Conservation (phyloP, 139 green algal species). For the Chlamydomonas eustigma region DNA sequence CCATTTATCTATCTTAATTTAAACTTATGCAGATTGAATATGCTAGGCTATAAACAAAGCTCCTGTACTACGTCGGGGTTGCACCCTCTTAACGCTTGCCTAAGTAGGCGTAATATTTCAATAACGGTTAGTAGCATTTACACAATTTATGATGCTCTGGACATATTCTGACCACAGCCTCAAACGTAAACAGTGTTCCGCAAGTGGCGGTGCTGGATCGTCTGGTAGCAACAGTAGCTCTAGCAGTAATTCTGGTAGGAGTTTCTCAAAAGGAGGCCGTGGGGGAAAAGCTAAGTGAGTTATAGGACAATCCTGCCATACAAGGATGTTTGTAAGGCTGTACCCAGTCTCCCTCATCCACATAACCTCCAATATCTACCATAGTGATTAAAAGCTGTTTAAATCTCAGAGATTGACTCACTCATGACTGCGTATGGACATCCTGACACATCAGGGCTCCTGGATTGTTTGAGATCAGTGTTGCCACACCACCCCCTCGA, state of each 20-base stretch:
- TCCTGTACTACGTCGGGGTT: neutral
- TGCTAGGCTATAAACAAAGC: neutral
- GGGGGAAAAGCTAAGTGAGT: neutral
- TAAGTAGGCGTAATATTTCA: neutral
- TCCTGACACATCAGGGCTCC: neutral
- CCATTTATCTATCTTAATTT: neutral
- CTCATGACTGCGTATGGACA: neutral
- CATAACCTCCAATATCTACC: neutral
- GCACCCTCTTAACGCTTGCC: neutral
- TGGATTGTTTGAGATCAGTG: conserved; percentile 36
- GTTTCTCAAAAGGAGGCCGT: neutral
- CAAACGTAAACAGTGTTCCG: neutral
- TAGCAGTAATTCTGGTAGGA: neutral
- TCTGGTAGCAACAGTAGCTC: neutral
- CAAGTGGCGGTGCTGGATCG: neutral
- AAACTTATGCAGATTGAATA: neutral
- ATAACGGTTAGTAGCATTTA: neutral
- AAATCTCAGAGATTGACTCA: neutral
- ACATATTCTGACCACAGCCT: neutral
- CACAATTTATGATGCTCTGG: neutral
- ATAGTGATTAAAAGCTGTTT: neutral
- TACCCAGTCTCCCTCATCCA: neutral
- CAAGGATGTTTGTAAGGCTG: neutral
- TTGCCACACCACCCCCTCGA: conserved; percentile 35
- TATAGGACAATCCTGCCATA: neutral